Evolutionary conservation across 2,329 filamentous ascomycete species (phyloP).

Genomic region (Penicillium crustosum): DNA sequence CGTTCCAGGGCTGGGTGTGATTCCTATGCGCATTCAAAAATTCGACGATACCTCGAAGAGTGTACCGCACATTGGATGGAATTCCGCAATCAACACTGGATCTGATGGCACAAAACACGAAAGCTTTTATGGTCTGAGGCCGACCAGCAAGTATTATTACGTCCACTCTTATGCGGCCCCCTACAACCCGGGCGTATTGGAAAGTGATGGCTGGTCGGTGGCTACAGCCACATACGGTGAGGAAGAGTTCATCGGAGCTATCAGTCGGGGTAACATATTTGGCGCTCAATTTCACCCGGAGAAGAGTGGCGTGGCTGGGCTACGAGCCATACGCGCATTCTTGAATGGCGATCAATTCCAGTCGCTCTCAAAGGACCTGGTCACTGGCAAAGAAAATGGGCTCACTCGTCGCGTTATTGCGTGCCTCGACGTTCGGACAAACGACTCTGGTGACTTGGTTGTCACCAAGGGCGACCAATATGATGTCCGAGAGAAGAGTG

Average conservation of each 20-base stretch:
- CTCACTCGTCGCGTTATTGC: slow-evolving; percentile 93
- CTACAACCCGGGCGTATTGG: slow-evolving; percentile 71
- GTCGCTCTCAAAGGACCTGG: slow-evolving; percentile 45
- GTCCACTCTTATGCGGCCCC: slow-evolving; percentile 90
- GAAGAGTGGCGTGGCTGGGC: slow-evolving; percentile 87
- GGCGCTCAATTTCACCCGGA: slow-evolving; percentile 98
- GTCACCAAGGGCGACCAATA: slow-evolving; percentile 99
- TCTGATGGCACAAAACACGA: slow-evolving; percentile 45
- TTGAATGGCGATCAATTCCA: slow-evolving; percentile 67
- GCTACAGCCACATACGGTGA: slow-evolving; percentile 83
- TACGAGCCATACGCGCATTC: slow-evolving; percentile 82
- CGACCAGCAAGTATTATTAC: slow-evolving; percentile 95
- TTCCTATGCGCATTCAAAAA: slow-evolving; percentile 68
- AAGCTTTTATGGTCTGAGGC: slow-evolving; percentile 74
- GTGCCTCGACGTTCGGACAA: slow-evolving; percentile 91
- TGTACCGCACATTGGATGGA: slow-evolving; percentile 99
- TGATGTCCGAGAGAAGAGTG: slow-evolving; percentile 87
- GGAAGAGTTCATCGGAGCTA: slow-evolving; percentile 87
- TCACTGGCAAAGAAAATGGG: slow-evolving; percentile 52
- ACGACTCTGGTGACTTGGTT: slow-evolving; percentile 90
- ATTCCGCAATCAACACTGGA: slow-evolving; percentile 67
- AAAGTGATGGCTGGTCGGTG: slow-evolving; percentile 84
- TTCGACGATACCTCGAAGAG: slow-evolving; percentile 79
- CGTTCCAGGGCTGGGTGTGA: slow-evolving; percentile 71
- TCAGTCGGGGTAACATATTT: slow-evolving; percentile 80